These are phyloP conservation scores for Phellopilus nigrolimitatus DNA, from an alignment of 1,284 basidiomycete species.

Conservation along the genomic window DNA sequence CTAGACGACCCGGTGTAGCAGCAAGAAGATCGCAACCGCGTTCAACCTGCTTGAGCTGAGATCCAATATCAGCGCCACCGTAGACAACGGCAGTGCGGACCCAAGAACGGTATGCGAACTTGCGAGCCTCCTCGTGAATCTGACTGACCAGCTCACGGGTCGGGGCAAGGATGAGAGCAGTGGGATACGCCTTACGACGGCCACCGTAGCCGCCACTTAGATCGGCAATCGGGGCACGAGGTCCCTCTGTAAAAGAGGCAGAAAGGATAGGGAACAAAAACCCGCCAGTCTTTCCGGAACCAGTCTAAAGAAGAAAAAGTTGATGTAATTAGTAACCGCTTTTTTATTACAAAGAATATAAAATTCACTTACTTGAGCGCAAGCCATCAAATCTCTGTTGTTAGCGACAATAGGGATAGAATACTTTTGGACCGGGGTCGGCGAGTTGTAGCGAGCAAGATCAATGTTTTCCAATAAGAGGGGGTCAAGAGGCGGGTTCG, in stretches of 20 bases:
- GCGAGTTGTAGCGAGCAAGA: slow-evolving; percentile 88
- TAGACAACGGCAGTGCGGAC: slow-evolving; percentile 98
- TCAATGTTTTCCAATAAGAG: slow-evolving; percentile 95
- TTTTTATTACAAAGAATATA: slow-evolving; percentile 2
- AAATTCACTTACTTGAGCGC: slow-evolving; percentile 75
- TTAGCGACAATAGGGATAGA: slow-evolving; percentile 97
- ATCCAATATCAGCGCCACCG: slow-evolving; percentile 97
- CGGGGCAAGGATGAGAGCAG: slow-evolving; percentile 93
- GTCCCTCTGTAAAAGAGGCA: slow-evolving; percentile 85
- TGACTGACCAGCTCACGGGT: slow-evolving; percentile 99
- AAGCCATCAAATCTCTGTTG: slow-evolving; percentile 95
- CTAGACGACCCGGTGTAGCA: slow-evolving; percentile 97
- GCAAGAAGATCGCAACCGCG: slow-evolving; percentile 96
- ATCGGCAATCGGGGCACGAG: slow-evolving; percentile 61
- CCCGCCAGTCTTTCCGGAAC: slow-evolving; percentile 98
- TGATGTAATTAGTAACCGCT: slow-evolving; percentile 17
- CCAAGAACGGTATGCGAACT: slow-evolving; percentile 99
- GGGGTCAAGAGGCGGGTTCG: slow-evolving; percentile 85
- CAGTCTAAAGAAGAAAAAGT: slow-evolving; percentile 58
- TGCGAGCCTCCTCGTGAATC: slow-evolving; percentile 99
- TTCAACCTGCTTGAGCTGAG: slow-evolving; percentile 92
- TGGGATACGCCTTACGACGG: slow-evolving; percentile 89
- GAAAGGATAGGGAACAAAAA: slow-evolving; percentile 99
- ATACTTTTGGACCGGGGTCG: slow-evolving; percentile 99
- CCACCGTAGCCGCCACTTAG: slow-evolving; percentile 55